Evolutionary conservation across 345 rosid genomes (phyloP).

Genomic region (Brassica napus): DNA sequence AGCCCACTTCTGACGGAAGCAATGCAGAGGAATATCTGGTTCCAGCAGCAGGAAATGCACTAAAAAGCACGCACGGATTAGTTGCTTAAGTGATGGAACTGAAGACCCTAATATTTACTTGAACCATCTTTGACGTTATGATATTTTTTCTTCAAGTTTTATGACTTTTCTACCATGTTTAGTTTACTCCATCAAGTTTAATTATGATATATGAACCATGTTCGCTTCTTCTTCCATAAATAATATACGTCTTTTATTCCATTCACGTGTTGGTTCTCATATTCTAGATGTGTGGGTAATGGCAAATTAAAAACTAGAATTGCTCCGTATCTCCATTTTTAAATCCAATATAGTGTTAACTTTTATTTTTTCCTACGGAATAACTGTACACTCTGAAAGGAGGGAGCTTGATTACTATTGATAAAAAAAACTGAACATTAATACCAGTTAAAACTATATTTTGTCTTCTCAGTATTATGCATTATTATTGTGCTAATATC

Average conservation of each 20-base stretch:
- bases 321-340: background rate
- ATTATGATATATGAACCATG: background rate
- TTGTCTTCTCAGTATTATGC: no score
- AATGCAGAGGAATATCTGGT: background rate
- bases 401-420: no score
- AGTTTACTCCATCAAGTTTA: background rate
- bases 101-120: background rate
- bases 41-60: background rate
- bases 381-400: no score
- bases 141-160: background rate
- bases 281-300: no score
- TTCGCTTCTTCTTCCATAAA: background rate
- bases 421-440: no score
- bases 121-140: background rate
- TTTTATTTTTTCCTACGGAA: no score
- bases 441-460: no score
- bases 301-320: background rate
- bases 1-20: background rate
- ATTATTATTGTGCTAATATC: no score
- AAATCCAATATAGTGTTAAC: background rate
- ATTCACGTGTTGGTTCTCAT: background rate
- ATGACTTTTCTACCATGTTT: background rate
- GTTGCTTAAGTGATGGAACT: background rate
- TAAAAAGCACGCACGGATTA: background rate
- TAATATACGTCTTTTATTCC: background rate